Evolutionary conservation across 2,329 filamentous ascomycete genomes (phyloP).

Genomic region (Neurospora sp.): DNA sequence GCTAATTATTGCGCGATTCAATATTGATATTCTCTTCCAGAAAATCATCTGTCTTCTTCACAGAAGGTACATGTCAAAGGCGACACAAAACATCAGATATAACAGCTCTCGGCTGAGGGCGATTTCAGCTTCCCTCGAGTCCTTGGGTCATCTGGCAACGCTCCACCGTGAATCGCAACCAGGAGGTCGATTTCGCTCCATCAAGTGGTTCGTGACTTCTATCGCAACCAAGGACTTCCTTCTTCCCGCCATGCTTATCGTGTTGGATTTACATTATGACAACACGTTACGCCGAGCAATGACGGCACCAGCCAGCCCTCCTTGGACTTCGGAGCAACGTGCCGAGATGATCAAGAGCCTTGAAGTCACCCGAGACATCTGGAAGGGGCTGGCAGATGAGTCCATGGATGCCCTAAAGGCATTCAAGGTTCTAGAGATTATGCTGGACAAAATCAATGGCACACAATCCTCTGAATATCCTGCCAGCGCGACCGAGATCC

Average conservation of each 20-base stretch:
- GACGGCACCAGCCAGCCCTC: background rate
- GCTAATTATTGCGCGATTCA: conserved; percentile 76
- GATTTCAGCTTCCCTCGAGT: conserved; percentile 76
- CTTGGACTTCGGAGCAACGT: conserved; percentile 49
- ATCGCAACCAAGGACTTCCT: conserved; percentile 79
- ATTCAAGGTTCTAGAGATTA: conserved; percentile 67
- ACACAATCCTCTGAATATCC: conserved; percentile 20
- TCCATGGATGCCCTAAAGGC: conserved; percentile 91
- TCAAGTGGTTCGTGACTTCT: conserved; percentile 71
- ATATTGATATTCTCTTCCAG: conserved; percentile 75
- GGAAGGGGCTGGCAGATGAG: conserved; percentile 65
- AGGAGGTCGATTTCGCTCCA: conserved; percentile 59
- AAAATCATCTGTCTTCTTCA: conserved; percentile 87
- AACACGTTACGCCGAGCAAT: conserved; percentile 32
- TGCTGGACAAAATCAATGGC: conserved; percentile 67
- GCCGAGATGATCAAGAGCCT: conserved; percentile 69
- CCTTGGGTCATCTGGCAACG: conserved; percentile 67
- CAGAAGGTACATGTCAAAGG: conserved; percentile 72
- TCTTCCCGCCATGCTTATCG: conserved; percentile 74
- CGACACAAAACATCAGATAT: conserved; percentile 71
- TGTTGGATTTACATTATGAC: conserved; percentile 70
- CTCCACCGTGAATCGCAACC: conserved; percentile 66
- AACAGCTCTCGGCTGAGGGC: conserved; percentile 74
- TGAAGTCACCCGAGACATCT: conserved; percentile 65
- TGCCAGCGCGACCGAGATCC: conserved; percentile 7